phyloP scores from a whole-genome alignment of 2,329 filamentous ascomycete species.

The Diaporthe aspalathi region DNA sequence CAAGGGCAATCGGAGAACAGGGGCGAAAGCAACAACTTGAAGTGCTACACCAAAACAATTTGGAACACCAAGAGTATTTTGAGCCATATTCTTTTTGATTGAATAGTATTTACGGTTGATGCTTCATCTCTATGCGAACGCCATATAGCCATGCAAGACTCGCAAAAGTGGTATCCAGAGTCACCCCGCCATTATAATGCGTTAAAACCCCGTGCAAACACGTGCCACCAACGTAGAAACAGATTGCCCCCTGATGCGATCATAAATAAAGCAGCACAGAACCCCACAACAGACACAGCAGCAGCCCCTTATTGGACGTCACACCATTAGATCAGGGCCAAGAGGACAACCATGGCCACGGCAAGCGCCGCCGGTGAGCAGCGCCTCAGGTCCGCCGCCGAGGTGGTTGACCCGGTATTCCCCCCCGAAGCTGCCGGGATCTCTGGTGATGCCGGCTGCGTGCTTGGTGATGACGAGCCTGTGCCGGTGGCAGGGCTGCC shows the following conservation, averaged over 20 bases:
- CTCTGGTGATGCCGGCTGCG: neutral
- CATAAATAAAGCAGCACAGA: neutral
- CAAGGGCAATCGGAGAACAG: too few species aligned
- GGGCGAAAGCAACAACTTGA: too few species aligned
- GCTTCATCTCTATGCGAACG: constrained; percentile 14
- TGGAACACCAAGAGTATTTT: too few species aligned
- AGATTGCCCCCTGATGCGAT: neutral
- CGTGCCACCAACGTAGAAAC: neutral
- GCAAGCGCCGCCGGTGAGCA: constrained; percentile 32
- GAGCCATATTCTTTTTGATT: neutral
- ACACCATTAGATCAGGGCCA: constrained; percentile 14
- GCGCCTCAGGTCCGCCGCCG: constrained; percentile 25
- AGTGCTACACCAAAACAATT: neutral
- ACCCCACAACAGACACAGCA: neutral
- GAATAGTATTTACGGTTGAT: neutral
- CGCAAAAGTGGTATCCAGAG: constrained; percentile 14
- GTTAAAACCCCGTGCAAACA: neutral
- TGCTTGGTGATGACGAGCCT: neutral
- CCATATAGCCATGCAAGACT: constrained; percentile 29
- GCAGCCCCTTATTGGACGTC: neutral
- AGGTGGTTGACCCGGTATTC: constrained; percentile 12
- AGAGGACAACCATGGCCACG: constrained; percentile 28
- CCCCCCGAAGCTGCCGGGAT: constrained; percentile 9
- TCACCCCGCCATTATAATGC: constrained; percentile 5
- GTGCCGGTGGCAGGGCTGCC: neutral